Evolutionary conservation across 2,329 filamentous ascomycete species (phyloP), one percentile per base, ranked within the genome.

Genomic region (Incumbomyces lentus): DNA sequence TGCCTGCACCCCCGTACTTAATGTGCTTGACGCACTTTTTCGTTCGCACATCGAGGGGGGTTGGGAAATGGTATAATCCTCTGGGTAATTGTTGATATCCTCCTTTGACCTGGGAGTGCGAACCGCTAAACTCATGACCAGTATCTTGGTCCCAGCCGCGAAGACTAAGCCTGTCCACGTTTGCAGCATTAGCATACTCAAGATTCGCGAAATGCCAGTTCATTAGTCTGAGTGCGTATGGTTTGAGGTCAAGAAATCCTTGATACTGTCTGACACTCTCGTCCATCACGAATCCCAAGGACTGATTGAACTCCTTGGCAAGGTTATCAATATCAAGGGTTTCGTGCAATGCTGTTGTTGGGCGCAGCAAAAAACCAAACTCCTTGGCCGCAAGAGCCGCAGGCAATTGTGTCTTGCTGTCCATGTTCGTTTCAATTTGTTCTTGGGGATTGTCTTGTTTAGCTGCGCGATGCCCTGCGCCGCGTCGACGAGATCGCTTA

Each of bases 181-280:
- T 93, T 1, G 82, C 86, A 1, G 92, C 92, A 63, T 96, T 98
- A 52, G 90, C 93, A 61, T 98, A 98, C 64, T 98, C 92, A 12
- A 98, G 74, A 60, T 98, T 98, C 54, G 93, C 93, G 63, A 95
- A 84, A 64, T 98, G 93, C 92, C 92, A 98, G 60, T 95, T 98
- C 59, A 96, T 75, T 13, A 98, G 72, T 38, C 92, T 79, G 64
- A 94, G 82, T 59, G 98, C 92, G 60, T 87, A 85, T 1, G 89
- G 78, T 12, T 81, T 86, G 44, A 98, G 68, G 49, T 94, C 82
- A 22, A 96, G 75, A 40, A 98, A 76, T 29, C 76, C 73, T 58
- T 85, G 82, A 62, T 95, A 98, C 62, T 96, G 89, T 14, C 75
- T 75, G 50, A 98, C 81, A n/a, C 88, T 86, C 54, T 88, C 81